phyloP scores from a whole-genome alignment of 352 stramenopile genomes.

The Phytophthora uliginosa region DNA sequence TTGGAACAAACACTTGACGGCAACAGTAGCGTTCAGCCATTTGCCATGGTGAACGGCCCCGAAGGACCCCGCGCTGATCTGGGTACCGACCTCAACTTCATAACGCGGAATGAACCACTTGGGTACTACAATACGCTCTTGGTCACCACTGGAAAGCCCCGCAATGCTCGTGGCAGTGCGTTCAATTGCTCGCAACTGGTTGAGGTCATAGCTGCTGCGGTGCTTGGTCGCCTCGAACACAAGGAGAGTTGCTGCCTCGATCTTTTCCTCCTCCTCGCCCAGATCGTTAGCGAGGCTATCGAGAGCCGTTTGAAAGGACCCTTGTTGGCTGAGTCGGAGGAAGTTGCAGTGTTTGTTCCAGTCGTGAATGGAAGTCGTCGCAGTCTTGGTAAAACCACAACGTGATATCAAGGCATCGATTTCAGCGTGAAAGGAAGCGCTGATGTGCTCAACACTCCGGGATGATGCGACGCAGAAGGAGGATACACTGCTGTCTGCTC shows the following conservation, averaged over 20 bases:
- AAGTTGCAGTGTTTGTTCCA: constrained; percentile 30
- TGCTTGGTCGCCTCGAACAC: constrained; percentile 42
- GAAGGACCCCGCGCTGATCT: constrained; percentile 38
- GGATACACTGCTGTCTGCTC: constrained; percentile 16
- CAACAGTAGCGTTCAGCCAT: constrained; percentile 43
- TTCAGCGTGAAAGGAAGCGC: constrained; percentile 25
- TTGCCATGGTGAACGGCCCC: constrained; percentile 38
- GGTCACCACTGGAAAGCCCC: neutral
- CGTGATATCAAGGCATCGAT: constrained; percentile 35
- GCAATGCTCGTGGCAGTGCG: constrained; percentile 15
- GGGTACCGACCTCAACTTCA: constrained; percentile 31
- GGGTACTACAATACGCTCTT: constrained; percentile 14
- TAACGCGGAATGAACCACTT: constrained; percentile 42
- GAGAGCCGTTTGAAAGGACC: constrained; percentile 28
- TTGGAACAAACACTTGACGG: constrained; percentile 49
- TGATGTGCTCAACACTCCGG: constrained; percentile 28
- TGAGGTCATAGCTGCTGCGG: constrained; percentile 32
- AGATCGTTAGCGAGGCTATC: constrained; percentile 17
- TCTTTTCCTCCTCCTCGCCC: constrained; percentile 19
- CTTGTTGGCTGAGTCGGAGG: constrained; percentile 24
- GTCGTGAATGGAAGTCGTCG: constrained; percentile 22
- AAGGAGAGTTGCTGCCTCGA: constrained; percentile 34
- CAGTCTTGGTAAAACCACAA: constrained; percentile 23
- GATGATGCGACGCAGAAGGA: constrained; percentile 28
- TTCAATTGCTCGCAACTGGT: constrained; percentile 30